phyloP scores from a whole-genome alignment of 352 stramenopile genomes.

The Phytophthora foliorum region DNA sequence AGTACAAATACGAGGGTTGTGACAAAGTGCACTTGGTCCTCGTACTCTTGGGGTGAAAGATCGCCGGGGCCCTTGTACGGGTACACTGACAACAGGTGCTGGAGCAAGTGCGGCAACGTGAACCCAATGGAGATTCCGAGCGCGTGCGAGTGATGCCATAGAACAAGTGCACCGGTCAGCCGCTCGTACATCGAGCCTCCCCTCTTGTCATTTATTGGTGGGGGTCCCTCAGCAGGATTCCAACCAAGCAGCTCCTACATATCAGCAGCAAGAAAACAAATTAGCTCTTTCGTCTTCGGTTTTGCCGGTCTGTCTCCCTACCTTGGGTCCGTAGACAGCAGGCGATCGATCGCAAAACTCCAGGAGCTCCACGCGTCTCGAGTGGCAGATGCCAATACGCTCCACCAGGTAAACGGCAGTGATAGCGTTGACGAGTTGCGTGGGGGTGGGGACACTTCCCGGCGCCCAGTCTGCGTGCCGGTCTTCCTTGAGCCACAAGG shows the following conservation, averaged over 20 bases:
- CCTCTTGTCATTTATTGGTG: constrained; percentile 46
- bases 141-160: constrained; percentile 73
- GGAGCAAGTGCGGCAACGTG: constrained; percentile 73
- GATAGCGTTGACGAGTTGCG: constrained; percentile 68
- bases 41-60: constrained; percentile 73
- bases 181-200: constrained; percentile 56
- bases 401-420: constrained; percentile 80
- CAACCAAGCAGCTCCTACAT: constrained; percentile 84
- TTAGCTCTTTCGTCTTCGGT: not conserved
- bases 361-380: constrained; percentile 70
- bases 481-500: constrained; percentile 62
- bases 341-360: constrained; percentile 66
- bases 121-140: constrained; percentile 75
- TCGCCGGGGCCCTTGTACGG: constrained; percentile 84
- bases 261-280: constrained; percentile 14
- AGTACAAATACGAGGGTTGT: constrained; percentile 90
- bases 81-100: constrained; percentile 79
- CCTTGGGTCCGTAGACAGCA: constrained; percentile 58
- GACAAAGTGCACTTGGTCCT: constrained; percentile 85
- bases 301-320: constrained; percentile 11
- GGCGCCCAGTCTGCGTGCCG: constrained; percentile 54
- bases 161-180: constrained; percentile 73
- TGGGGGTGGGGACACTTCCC: constrained; percentile 48
- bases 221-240: constrained; percentile 61
- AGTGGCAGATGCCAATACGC: constrained; percentile 71